Evolutionary conservation across 2,329 filamentous ascomycete genomes (phyloP), one percentile per base, ranked within the genome.

Genomic region (Xylariaceae sp.): DNA sequence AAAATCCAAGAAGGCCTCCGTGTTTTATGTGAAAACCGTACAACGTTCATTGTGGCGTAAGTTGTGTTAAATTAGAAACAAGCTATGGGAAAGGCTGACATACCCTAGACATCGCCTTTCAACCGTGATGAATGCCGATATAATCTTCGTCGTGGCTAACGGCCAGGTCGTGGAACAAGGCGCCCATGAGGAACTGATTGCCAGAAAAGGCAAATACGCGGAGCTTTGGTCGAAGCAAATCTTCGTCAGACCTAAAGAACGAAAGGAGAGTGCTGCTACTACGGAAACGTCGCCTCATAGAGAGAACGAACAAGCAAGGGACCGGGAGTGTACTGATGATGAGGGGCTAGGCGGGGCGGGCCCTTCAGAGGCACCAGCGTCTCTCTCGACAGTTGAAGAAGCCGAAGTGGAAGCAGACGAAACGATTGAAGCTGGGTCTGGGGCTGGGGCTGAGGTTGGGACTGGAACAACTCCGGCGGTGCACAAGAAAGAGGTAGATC

Each of bases 71-170:
- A 12, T 4, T 4, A 5, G 13, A 13, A n/a, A 10, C 1, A 26
- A n/a, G 5, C 16, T 5, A 19, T 19, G 52, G 26, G 10, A 37
- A 34, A 30, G 8, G 43, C 63, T 66, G 52, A 67, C 34, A 34
- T 18, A 15, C 8, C 30, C 0, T 52, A 84, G 81, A 0, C 86
- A 88, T 66, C 80, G 86, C 9, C 72, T 89, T 21, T 87, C 86
- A 0, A 89, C 86, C 0, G 83, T 89, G 51, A 83, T 86, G 72
- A 84, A 85, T 58, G 84, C 85, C 2, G 83, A 88, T 61, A 75
- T 77, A 21, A 87, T 88, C 55, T 77, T 87, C 49, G 85, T 88
- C 9, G 76, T 88, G 42, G 76, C 80, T 41, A 75, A 82, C 49
- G 85, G 85, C 10, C 72, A 78, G 58, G 76, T 88, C 46, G 74